Base-by-base conservation (phyloP, 2,329 filamentous ascomycete genomes). In the Parastagonospora avenae region DNA sequence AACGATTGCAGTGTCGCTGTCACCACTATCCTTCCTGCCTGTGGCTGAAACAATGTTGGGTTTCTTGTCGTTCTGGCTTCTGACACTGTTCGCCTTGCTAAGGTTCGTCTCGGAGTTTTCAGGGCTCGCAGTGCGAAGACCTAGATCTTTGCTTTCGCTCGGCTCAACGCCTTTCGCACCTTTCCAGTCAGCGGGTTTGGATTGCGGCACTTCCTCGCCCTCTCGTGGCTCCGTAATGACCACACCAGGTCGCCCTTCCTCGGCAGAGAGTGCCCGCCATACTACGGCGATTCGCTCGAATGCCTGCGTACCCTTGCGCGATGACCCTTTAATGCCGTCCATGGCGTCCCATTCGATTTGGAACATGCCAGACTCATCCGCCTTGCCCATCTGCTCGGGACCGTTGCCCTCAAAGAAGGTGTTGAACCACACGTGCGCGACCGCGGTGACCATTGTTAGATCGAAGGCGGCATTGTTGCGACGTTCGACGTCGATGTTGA, bases 381-480 rank as follows among this genome's bases (percentile, higher is more conserved):
- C 80, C 12, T 79, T 76, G 19, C 89, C 90, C 27, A 77, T 73
- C 36, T 86, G 80, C 66, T 92, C 89, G 0, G 88, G 86, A 0
- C 89, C 89, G 15, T 84, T 78, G 38, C 92, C 92, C 75, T 97
- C 94, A 64, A 97, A 97, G 74, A 87, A 97, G 1, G 87, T 80
- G 67, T 99, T 99, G 79, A 97, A 96, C 94, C 94, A 99, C 12
- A 96, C 90, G 66, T 97, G 93, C 0, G 92, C 92, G 8, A 97
- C 87, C 0, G 92, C 87, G 0, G 93, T 96, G 3, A 97, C 91
- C 86, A 97, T 91, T 0, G 91, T 92, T 1, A 91, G 89, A 6
- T 82, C 82, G 64, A 89, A 90, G 4, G 84, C 83, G 1, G 89
- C 86, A 65, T 88, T 89, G 74, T 92, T 96, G 31, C 92, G 86